Conservation (phyloP, 768 basidiomycete genomes). For the Austroboletus festivus region DNA sequence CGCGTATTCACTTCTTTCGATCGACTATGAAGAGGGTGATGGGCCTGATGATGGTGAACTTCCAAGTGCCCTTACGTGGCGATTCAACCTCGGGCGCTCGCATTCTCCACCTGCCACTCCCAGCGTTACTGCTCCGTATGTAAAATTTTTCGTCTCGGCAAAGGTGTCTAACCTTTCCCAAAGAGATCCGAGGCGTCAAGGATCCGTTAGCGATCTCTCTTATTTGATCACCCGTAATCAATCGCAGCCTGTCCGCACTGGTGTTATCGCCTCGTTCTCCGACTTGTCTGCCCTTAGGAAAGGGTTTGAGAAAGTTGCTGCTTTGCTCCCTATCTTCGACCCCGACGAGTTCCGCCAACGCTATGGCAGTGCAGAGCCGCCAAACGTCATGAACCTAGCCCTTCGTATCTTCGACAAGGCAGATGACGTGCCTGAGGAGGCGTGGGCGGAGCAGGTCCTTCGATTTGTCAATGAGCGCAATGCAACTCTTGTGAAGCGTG, state of each 20-base stretch:
- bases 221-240: slow-evolving; percentile 87
- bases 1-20: slow-evolving; percentile 84
- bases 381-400: slow-evolving; percentile 93
- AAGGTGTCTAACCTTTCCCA: slow-evolving; percentile 7
- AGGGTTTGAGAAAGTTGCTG: slow-evolving; percentile 74
- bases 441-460: slow-evolving; percentile 71
- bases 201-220: slow-evolving; percentile 92
- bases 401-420: slow-evolving; percentile 82
- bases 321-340: slow-evolving; percentile 73
- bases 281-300: slow-evolving; percentile 61
- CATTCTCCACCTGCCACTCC: slow-evolving; percentile 87
- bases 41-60: slow-evolving; percentile 78
- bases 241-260: slow-evolving; percentile 85
- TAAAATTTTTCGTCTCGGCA: not conserved
- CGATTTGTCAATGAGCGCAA: slow-evolving; percentile 69
- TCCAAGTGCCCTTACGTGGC: slow-evolving; percentile 83
- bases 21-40: slow-evolving; percentile 95
- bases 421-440: slow-evolving; percentile 73
- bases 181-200: slow-evolving; percentile 72
- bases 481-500: slow-evolving; percentile 61
- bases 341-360: slow-evolving; percentile 67
- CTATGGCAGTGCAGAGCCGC: slow-evolving; percentile 73
- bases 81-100: slow-evolving; percentile 90
- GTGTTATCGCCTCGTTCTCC: slow-evolving; percentile 89
- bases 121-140: slow-evolving; percentile 42